These are phyloP conservation scores for Yarrowia divulgata DNA, from an alignment of 805 yeast genomes.

Conservation along the genomic window DNA sequence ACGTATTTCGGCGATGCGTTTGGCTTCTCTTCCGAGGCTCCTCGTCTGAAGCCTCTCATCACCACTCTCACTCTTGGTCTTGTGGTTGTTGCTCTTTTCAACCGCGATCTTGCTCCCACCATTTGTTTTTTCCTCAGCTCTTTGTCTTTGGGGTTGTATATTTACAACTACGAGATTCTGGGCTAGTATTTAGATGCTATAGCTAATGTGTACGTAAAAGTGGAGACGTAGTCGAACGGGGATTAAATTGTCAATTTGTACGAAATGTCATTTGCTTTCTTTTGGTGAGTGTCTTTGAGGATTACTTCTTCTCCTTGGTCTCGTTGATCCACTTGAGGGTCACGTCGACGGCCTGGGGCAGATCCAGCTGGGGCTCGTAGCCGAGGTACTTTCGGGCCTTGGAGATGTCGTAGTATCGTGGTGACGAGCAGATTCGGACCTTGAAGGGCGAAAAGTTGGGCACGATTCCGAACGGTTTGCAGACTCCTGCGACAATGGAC, in stretches of 20 bases:
- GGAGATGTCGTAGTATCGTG: constrained; percentile 87
- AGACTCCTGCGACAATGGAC: constrained; percentile 75
- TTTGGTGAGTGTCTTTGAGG: neutral
- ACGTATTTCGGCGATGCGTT: constrained; percentile 18
- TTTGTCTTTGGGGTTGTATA: constrained; percentile 21
- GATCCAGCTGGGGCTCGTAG: constrained; percentile 65
- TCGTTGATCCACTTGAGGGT: constrained; percentile 39
- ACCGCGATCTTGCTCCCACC: constrained; percentile 27
- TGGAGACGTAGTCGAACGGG: neutral
- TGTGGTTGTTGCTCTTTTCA: constrained; percentile 24
- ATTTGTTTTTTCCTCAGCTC: constrained; percentile 28
- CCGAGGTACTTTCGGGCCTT: constrained; percentile 83
- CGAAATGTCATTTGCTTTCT: too few species aligned
- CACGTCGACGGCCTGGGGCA: constrained; percentile 27
- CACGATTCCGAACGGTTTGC: constrained; percentile 76
- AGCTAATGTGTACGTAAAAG: neutral
- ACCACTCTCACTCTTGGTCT: constrained; percentile 20
- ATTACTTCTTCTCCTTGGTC: constrained; percentile 23
- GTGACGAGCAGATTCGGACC: constrained; percentile 90
- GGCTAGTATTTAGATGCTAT: neutral
- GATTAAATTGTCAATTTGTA: too few species aligned
- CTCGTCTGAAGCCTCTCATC: constrained; percentile 26
- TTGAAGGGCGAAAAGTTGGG: constrained; percentile 96
- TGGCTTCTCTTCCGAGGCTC: constrained; percentile 31
- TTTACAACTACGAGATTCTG: constrained; percentile 33